These are phyloP conservation scores for Friedmanniomyces simplex DNA, from an alignment of 495 filamentous ascomycete genomes.

Conservation along the genomic window DNA sequence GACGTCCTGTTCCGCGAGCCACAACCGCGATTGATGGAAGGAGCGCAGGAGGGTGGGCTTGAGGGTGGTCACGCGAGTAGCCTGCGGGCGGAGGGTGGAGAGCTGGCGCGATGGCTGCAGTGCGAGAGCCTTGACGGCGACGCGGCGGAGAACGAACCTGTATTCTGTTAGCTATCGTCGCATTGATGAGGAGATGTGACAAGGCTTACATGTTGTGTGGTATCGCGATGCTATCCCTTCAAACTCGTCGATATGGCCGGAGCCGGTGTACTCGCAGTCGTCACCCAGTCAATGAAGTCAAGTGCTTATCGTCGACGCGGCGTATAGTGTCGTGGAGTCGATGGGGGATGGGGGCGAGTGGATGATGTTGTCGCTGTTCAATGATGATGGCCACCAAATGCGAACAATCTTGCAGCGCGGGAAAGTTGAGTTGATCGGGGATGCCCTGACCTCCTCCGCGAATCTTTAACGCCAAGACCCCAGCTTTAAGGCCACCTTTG, in stretches of 20 bases:
- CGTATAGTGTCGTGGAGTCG: too few species aligned
- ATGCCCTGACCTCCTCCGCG: background rate
- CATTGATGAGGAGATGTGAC: background rate
- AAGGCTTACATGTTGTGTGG: background rate
- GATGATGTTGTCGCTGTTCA: too few species aligned
- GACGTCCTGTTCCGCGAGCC: conserved; percentile 8
- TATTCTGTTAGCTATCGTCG: background rate
- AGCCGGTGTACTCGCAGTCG: too few species aligned
- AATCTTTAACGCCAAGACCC: background rate
- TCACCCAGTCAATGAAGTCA: too few species aligned
- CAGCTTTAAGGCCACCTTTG: background rate
- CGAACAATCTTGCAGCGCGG: too few species aligned
- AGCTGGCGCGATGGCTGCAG: conserved; percentile 5
- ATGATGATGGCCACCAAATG: too few species aligned
- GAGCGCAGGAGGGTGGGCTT: background rate
- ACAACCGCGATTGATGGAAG: conserved; percentile 18
- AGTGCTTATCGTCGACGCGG: too few species aligned
- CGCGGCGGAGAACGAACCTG: conserved; percentile 49
- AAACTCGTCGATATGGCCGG: too few species aligned
- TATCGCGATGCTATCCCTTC: background rate
- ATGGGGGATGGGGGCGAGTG: too few species aligned
- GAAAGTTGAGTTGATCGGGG: too few species aligned
- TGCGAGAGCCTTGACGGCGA: conserved; percentile 42
- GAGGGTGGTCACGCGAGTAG: background rate
- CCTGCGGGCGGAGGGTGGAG: background rate